phyloP scores from a whole-genome alignment of 164 flowering plant genomes.

The Echeveria elegans region DNA sequence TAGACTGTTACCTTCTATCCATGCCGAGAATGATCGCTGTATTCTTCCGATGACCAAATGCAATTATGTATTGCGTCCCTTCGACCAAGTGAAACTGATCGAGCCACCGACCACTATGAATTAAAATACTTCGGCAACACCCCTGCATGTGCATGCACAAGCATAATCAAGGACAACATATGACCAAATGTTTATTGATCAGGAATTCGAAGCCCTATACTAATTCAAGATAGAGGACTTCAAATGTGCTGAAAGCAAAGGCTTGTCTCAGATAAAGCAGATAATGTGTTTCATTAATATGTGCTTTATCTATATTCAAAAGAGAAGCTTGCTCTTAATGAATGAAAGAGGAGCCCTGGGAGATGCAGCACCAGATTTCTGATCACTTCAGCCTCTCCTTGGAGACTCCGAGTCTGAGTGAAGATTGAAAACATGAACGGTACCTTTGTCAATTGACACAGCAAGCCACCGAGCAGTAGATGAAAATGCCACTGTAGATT shows the following conservation, averaged over 20 bases:
- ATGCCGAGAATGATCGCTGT: slow-evolving; percentile 54
- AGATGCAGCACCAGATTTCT: slow-evolving; percentile 15
- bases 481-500: slow-evolving; percentile 43
- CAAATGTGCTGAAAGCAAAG: not conserved
- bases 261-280: not conserved
- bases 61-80: slow-evolving; percentile 44
- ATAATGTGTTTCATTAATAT: not conserved
- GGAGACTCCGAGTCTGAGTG: slow-evolving; percentile 22
- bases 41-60: slow-evolving; percentile 52
- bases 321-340: slow-evolving; percentile 26
- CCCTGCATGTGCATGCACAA: slow-evolving; percentile 26
- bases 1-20: slow-evolving; percentile 47
- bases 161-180: not conserved
- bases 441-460: slow-evolving; percentile 43
- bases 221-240: not conserved
- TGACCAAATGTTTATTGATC: not conserved
- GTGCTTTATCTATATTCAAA: too few relatives aligned
- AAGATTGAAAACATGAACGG: slow-evolving; percentile 35
- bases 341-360: slow-evolving; percentile 25
- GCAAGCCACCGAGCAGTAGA: slow-evolving; percentile 41
- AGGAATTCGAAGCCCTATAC: not conserved
- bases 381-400: slow-evolving; percentile 13
- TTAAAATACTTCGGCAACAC: slow-evolving; percentile 59
- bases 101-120: slow-evolving; percentile 75
- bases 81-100: slow-evolving; percentile 57